phyloP scores from a whole-genome alignment of 768 basidiomycete genomes.

The Boletus rufocinnamomeus region DNA sequence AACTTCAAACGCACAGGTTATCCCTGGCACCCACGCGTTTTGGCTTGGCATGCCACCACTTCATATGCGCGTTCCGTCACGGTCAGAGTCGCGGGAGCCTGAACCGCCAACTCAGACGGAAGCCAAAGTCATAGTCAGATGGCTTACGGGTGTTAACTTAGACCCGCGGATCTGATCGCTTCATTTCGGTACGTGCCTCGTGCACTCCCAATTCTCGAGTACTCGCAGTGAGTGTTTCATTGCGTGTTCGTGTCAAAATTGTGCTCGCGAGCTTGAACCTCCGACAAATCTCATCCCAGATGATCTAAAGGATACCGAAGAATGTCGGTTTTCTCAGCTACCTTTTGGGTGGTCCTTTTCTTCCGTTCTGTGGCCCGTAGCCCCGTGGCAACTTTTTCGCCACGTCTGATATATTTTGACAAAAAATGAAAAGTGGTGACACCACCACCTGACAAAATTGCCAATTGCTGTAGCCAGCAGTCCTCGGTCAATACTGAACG shows the following conservation, averaged over 20 bases:
- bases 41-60: constrained; percentile 2
- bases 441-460: constrained; percentile 17
- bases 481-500: constrained; percentile 14
- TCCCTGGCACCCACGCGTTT: not conserved
- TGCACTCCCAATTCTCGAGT: constrained; percentile 16
- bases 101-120: constrained; percentile 24
- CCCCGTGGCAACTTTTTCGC: not conserved
- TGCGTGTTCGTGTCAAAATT: not conserved
- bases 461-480: constrained; percentile 19
- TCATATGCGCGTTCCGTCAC: constrained; percentile 5
- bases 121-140: constrained; percentile 18
- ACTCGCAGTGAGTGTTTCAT: constrained; percentile 12
- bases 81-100: constrained; percentile 4
- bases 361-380: not conserved
- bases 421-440: constrained; percentile 8
- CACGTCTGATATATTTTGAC: constrained; percentile 13
- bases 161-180: constrained; percentile 35
- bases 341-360: not conserved
- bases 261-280: constrained; percentile 5
- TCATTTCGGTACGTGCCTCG: constrained; percentile 30
- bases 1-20: not conserved
- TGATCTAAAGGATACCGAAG: not conserved
- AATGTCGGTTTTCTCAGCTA: not conserved
- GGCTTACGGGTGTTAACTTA: constrained; percentile 22
- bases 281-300: not conserved